Percentiles rank a stretch among this genome's conserved stretches.
These are phyloP conservation scores for Corchorus olitorius DNA, from an alignment of 345 rosid genomes.

Conservation along the genomic window DNA sequence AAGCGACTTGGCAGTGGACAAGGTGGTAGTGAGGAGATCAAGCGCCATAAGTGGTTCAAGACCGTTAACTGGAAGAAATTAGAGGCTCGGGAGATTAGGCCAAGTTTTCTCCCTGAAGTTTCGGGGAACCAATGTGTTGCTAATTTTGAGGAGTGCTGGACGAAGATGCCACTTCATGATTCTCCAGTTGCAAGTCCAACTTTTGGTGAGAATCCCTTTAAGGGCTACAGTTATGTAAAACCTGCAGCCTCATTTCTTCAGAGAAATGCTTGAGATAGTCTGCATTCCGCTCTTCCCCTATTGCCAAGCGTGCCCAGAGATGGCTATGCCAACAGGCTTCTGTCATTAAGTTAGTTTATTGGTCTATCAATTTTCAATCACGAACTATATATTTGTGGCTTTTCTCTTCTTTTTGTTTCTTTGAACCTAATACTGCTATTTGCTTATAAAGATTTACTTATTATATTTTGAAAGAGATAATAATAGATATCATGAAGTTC, in stretches of 20 bases:
- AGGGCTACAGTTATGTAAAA: slow-evolving; percentile 46
- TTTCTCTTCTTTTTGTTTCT: not conserved
- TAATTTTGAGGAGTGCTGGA: slow-evolving; percentile 55
- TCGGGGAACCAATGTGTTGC: slow-evolving; percentile 53
- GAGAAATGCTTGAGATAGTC: slow-evolving; percentile 25
- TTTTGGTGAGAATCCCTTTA: slow-evolving; percentile 43
- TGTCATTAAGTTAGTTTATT: not conserved
- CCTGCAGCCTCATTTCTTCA: slow-evolving; percentile 39
- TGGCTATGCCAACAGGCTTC: not conserved
- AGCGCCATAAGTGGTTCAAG: slow-evolving; percentile 55
- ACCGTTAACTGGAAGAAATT: slow-evolving; percentile 52
- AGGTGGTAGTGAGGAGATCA: slow-evolving; percentile 46
- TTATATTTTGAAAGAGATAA: not conserved
- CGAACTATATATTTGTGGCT: not conserved
- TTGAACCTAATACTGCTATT: not conserved
- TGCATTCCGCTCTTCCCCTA: not conserved
- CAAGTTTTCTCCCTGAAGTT: slow-evolving; percentile 56
- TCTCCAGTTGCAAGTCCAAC: slow-evolving; percentile 60
- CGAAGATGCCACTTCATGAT: slow-evolving; percentile 48
- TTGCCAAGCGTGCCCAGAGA: slow-evolving; percentile 1
- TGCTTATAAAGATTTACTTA: not conserved
- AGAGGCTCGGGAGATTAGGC: slow-evolving; percentile 46
- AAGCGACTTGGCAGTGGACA: slow-evolving; percentile 51
- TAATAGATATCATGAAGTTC: not conserved
- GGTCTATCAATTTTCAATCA: slow-evolving; percentile 10